A percentile compares a stretch with the other conserved stretches of the same genome.
phyloP scores from a whole-genome alignment of 345 rosid genomes.

The Odontarrhena argentea region DNA sequence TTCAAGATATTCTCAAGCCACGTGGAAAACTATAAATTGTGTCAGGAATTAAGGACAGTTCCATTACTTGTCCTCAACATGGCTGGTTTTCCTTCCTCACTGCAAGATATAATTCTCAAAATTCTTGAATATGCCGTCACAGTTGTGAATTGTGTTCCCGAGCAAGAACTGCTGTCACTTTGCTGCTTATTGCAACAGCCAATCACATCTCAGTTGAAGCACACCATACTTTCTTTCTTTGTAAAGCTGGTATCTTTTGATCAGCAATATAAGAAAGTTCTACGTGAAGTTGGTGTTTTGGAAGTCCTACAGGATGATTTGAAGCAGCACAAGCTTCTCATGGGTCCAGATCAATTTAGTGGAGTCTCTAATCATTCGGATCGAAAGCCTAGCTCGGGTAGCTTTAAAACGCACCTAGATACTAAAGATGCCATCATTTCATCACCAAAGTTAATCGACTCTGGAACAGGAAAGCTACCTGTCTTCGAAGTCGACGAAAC shows the following conservation, averaged over 20 bases:
- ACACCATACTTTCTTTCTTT: conserved; percentile 88
- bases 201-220: conserved; percentile 85
- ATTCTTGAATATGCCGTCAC: conserved; percentile 99
- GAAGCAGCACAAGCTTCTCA: conserved; percentile 90
- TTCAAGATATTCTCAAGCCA: conserved; percentile 98
- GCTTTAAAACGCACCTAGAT: conserved; percentile 85
- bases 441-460: conserved; percentile 87
- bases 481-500: conserved; percentile 87
- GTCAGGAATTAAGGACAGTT: conserved; percentile 92
- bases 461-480: conserved; percentile 75
- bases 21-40: conserved; percentile 86
- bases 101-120: conserved; percentile 94
- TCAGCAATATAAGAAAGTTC: conserved; percentile 96
- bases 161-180: conserved; percentile 95
- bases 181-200: conserved; percentile 99
- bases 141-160: conserved; percentile 97
- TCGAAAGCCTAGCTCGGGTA: conserved; percentile 67
- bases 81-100: conserved; percentile 87
- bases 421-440: conserved; percentile 82
- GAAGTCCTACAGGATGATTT: conserved; percentile 94
- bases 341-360: conserved; percentile 63
- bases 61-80: conserved; percentile 95
- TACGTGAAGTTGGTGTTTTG: conserved; percentile 96
- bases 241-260: conserved; percentile 97
- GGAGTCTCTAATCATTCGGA: conserved; percentile 53